phyloP scores from a whole-genome alignment of 2,329 filamentous ascomycete species.

The Penicillium expansum region DNA sequence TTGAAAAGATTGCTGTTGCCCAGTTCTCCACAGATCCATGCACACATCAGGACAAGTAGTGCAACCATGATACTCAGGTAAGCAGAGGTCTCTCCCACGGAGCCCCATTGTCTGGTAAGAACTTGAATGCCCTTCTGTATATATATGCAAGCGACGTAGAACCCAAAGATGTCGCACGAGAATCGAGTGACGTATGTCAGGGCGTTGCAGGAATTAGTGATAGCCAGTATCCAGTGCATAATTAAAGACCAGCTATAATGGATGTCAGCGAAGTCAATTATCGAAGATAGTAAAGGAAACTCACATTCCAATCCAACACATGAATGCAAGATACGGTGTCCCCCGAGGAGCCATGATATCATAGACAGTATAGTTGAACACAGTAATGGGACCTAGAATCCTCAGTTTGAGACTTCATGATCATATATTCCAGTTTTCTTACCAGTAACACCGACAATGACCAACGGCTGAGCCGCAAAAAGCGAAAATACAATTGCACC shows the following conservation, averaged over 20 bases:
- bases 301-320: conserved; percentile 84
- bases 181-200: conserved; percentile 89
- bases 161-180: conserved; percentile 90
- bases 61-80: conserved; percentile 77
- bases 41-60: conserved; percentile 72
- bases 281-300: conserved; percentile 21
- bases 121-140: conserved; percentile 89
- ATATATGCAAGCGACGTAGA: conserved; percentile 91
- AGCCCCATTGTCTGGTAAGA: conserved; percentile 68
- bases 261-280: conserved; percentile 15
- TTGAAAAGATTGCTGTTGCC: conserved; percentile 71
- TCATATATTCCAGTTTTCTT: conserved; percentile 7
- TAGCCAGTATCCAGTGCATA: conserved; percentile 79
- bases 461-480: conserved; percentile 77
- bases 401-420: conserved; percentile 3
- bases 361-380: conserved; percentile 93
- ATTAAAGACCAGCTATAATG: conserved; percentile 69
- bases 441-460: conserved; percentile 87
- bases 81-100: conserved; percentile 57
- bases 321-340: conserved; percentile 81
- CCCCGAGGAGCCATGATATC: conserved; percentile 77
- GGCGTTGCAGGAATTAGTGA: conserved; percentile 83
- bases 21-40: conserved; percentile 70
- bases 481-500: conserved; percentile 78
- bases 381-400: conserved; percentile 71